Evolutionary conservation across 495 filamentous ascomycete species (phyloP).

Genomic region (Chaetomium fimeti): DNA sequence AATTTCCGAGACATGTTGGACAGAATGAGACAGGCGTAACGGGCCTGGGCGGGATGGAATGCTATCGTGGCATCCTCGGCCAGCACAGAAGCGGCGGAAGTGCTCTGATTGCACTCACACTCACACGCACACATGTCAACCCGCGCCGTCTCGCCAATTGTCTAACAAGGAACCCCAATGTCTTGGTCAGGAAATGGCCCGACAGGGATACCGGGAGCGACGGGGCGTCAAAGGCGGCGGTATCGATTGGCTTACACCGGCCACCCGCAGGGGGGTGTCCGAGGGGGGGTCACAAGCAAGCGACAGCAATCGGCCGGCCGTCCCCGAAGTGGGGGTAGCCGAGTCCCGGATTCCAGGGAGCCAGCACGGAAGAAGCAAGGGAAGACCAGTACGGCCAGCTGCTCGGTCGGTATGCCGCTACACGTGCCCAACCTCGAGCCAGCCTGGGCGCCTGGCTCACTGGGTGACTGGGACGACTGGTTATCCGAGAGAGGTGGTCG

Average conservation of each 20-base stretch:
- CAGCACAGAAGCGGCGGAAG: background rate
- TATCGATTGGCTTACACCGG: slow-evolving; percentile 19
- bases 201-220: slow-evolving; percentile 15
- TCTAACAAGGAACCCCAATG: slow-evolving; percentile 3
- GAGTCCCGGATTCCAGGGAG: background rate
- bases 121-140: slow-evolving; percentile 4
- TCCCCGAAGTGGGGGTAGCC: slow-evolving; percentile 14
- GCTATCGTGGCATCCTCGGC: slow-evolving; percentile 5
- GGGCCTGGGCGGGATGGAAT: background rate
- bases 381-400: background rate
- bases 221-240: slow-evolving; percentile 15
- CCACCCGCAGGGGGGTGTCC: slow-evolving; percentile 9
- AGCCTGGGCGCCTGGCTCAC: too few relatives aligned
- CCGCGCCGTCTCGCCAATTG: slow-evolving; percentile 10
- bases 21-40: slow-evolving; percentile 7
- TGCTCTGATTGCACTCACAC: slow-evolving; percentile 12
- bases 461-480: background rate
- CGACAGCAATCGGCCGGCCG: slow-evolving; percentile 15
- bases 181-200: slow-evolving; percentile 13
- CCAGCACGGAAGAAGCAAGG: slow-evolving; percentile 5
- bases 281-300: background rate
- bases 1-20: slow-evolving; percentile 19
- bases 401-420: background rate
- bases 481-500: slow-evolving; percentile 1
- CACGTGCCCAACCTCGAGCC: background rate